Evolutionary conservation across 768 basidiomycete genomes (phyloP).

Genomic region (Hysterangium stoloniferum): DNA sequence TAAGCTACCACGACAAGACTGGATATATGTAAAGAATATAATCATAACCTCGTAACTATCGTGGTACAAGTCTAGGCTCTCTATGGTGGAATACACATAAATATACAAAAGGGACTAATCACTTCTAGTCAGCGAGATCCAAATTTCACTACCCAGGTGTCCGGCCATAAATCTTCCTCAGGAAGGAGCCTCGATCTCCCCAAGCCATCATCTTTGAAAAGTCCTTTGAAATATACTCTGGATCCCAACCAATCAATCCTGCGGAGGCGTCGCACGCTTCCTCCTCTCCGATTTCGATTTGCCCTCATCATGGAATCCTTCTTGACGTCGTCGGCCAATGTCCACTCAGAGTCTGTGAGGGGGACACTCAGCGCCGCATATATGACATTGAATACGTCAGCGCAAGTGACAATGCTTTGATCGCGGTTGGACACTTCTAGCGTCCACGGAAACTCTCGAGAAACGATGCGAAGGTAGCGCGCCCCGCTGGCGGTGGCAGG

Average conservation of each 20-base stretch:
- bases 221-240: slow-evolving; percentile 8
- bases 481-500: slow-evolving; percentile 5
- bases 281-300: slow-evolving; percentile 8
- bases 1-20: not conserved
- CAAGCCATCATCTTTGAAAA: slow-evolving; percentile 8
- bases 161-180: slow-evolving; percentile 8
- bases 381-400: slow-evolving; percentile 10
- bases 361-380: slow-evolving; percentile 6
- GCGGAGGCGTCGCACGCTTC: slow-evolving; percentile 3
- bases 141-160: slow-evolving; percentile 12
- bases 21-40: not conserved
- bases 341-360: slow-evolving; percentile 10
- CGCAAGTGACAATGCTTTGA: slow-evolving; percentile 4
- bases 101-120: not conserved
- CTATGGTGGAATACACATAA: not conserved
- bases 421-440: slow-evolving; percentile 5
- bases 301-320: slow-evolving; percentile 9
- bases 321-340: slow-evolving; percentile 9
- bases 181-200: slow-evolving; percentile 6
- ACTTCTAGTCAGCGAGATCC: slow-evolving; percentile 1
- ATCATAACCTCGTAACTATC: too few species aligned
- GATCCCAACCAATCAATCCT: slow-evolving; percentile 11
- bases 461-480: slow-evolving; percentile 7
- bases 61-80: not conserved
- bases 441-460: slow-evolving; percentile 12